These are phyloP conservation scores for Lachancea sp. DNA, from an alignment of 805 yeast species.

Conservation along the genomic window DNA sequence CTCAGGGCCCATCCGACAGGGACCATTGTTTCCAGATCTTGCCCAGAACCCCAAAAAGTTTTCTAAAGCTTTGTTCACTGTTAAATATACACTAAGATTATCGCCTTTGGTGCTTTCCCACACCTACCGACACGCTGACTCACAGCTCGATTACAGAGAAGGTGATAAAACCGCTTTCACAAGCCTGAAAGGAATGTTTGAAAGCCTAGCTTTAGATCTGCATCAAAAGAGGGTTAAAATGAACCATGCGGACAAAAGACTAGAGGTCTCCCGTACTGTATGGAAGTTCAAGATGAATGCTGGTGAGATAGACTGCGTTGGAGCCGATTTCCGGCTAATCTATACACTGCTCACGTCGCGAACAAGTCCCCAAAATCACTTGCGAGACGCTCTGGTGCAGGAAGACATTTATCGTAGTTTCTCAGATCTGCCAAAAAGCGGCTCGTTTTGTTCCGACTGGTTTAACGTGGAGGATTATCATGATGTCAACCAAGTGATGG, in stretches of 20 bases:
- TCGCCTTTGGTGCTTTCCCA: conserved; percentile 68
- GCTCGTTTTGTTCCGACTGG: conserved; percentile 44
- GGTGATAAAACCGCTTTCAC: conserved; percentile 39
- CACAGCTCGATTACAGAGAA: conserved; percentile 37
- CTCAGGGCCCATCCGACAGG: conserved; percentile 71
- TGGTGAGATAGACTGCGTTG: conserved; percentile 63
- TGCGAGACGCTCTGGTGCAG: background rate
- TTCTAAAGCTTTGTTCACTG: conserved; percentile 62
- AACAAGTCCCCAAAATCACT: conserved; percentile 36
- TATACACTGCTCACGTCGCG: conserved; percentile 58
- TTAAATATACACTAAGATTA: conserved; percentile 64
- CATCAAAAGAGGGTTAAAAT: conserved; percentile 48
- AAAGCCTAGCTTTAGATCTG: conserved; percentile 49
- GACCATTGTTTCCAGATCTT: conserved; percentile 53
- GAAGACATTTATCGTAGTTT: conserved; percentile 11
- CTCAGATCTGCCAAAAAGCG: conserved; percentile 4
- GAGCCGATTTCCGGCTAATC: conserved; percentile 63
- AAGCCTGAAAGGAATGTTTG: conserved; percentile 59
- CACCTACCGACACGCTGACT: conserved; percentile 53
- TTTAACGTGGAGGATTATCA: conserved; percentile 67
- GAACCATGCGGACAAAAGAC: conserved; percentile 38
- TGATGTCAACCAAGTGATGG: conserved; percentile 53
- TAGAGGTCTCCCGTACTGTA: conserved; percentile 39
- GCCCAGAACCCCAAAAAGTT: conserved; percentile 47
- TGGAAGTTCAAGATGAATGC: conserved; percentile 54